Evolutionary conservation across 768 basidiomycete genomes (phyloP), one percentile per base, ranked within the genome.

Genomic region (Suillus hirtellus): DNA sequence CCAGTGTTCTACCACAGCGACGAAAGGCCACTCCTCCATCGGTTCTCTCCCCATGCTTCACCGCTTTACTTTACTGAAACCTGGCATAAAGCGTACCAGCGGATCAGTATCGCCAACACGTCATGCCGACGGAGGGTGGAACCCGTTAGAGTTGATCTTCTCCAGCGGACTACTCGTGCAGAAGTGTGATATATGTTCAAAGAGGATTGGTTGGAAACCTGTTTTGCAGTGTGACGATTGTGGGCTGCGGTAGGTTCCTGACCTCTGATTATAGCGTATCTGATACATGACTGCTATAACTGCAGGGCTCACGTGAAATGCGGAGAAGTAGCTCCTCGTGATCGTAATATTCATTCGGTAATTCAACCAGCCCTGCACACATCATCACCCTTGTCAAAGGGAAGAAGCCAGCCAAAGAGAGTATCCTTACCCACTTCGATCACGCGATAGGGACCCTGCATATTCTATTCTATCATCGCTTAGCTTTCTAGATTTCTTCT

Each of bases 181-280:
- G 56, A 94, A 90, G 72, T 96, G 94, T 69, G 92, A 92, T 74
- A 76, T 94, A 19, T 96, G 94, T 70, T 71, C 73, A 49, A 95
- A 95, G 80, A 79, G 92, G 54, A 79, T 96, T 44, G 93, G 93
- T 14, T 89, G 90, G 88, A 95, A 93, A 73, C 87, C 93, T 24
- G 84, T 90, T 38, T 77, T 96, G 21, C 87, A 91, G 69, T 96
- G 94, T 72, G 94, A 96, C 73, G 94, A 96, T 75, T 96, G 95
- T 75, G 88, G 89, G 34, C 75, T 92, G 69, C 83, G 87, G 86
- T 89, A 62, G 61, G 83, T 73, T 8, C 55, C 40, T 46, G 10
- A n/a, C 61, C 59, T 59, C 50, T 59, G n/a, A 34, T 58, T 50
- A 46, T 34, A 52, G 50, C 31, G 49, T 35, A 54, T 62, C 54